phyloP scores from a whole-genome alignment of 768 basidiomycete genomes.

The Candolleomyces eurysporus region DNA sequence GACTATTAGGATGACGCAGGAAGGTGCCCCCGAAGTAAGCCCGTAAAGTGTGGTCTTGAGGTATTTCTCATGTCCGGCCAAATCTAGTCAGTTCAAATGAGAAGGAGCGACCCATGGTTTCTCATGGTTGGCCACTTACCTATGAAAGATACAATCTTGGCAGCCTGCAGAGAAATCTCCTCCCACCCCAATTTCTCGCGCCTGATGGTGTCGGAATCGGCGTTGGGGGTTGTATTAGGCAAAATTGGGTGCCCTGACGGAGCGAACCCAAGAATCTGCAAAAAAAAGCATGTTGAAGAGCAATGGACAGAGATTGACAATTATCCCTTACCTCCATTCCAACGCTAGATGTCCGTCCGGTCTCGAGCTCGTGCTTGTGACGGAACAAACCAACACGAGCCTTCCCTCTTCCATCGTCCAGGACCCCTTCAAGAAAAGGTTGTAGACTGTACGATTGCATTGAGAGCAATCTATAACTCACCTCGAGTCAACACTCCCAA shows the following conservation, averaged over 20 bases:
- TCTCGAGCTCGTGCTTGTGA: conserved; percentile 97
- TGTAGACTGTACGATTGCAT: not conserved
- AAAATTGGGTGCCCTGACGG: conserved; percentile 76
- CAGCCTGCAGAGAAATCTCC: conserved; percentile 82
- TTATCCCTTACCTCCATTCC: conserved; percentile 80
- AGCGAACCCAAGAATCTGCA: conserved; percentile 85
- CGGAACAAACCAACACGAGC: conserved; percentile 89
- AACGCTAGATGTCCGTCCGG: conserved; percentile 90
- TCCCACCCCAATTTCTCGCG: conserved; percentile 95
- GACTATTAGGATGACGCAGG: conserved; percentile 88
- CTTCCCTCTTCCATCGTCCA: conserved; percentile 80
- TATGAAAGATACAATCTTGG: conserved; percentile 94
- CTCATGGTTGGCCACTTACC: conserved; percentile 39
- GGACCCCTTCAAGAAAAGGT: conserved; percentile 42
- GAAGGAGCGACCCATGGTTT: not conserved
- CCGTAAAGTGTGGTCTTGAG: conserved; percentile 94
- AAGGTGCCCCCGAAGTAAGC: conserved; percentile 90
- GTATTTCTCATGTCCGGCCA: conserved; percentile 95
- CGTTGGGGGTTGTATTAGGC: conserved; percentile 55
- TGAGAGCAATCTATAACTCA: conserved; percentile 21
- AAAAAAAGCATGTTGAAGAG: not conserved
- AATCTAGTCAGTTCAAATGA: conserved; percentile 46
- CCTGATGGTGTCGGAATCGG: conserved; percentile 62
- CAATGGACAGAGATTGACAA: not conserved
- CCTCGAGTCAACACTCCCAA: conserved; percentile 95